Percentiles rank a stretch among this genome's conserved stretches.
Conservation (phyloP, 352 stramenopile species). For the Phytopythium chamaehyphon region DNA sequence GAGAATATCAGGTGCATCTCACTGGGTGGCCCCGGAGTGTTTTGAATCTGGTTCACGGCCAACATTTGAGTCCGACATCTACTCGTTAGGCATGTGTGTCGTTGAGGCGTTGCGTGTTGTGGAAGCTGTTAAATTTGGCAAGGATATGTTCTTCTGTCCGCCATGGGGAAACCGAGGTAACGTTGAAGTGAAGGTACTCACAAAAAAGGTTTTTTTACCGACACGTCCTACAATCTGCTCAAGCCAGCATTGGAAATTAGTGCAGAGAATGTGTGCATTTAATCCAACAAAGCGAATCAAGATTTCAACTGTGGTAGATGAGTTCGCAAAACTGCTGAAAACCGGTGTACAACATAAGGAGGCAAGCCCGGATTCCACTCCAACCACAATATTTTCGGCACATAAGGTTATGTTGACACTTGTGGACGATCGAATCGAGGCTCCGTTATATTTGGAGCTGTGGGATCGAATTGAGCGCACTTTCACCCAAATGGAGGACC, state of each 20-base stretch:
- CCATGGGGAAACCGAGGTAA: neutral
- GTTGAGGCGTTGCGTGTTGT: slow-evolving; percentile 9
- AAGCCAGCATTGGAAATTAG: neutral
- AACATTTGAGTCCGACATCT: slow-evolving; percentile 14
- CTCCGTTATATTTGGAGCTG: no score
- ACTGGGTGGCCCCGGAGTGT: slow-evolving; percentile 15
- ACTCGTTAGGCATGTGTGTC: slow-evolving; percentile 15
- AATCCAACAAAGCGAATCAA: neutral
- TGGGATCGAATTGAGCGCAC: no score
- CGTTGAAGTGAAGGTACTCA: neutral
- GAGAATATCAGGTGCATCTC: slow-evolving; percentile 4
- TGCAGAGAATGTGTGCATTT: neutral
- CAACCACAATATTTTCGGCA: no score
- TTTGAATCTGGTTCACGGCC: slow-evolving; percentile 1
- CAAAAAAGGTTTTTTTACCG: neutral
- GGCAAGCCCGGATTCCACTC: no score
- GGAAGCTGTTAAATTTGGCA: neutral
- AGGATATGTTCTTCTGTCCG: neutral
- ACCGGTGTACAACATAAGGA: no score
- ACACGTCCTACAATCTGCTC: neutral
- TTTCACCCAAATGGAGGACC: no score
- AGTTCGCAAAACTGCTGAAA: neutral
- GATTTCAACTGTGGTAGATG: slow-evolving; percentile 1
- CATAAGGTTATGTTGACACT: no score
- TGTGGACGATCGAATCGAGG: no score